phyloP scores from a whole-genome alignment of 1,284 basidiomycete genomes.

The Papiliotrema flavescens region DNA sequence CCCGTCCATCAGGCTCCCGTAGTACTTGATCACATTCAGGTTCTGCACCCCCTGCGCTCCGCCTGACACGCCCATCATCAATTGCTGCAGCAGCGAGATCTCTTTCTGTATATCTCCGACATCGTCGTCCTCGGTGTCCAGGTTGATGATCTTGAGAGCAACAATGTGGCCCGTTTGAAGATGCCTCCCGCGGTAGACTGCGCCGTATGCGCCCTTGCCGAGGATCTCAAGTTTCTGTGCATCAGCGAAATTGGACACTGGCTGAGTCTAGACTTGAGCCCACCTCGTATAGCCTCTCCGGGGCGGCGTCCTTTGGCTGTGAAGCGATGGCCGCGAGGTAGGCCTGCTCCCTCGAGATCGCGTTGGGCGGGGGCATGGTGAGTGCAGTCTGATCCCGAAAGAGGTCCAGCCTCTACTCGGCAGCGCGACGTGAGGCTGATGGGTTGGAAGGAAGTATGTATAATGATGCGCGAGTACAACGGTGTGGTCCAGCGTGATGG shows the following conservation, averaged over 20 bases:
- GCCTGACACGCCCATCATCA: conserved; percentile 51
- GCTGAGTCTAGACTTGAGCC: not conserved
- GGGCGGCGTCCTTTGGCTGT: conserved; percentile 42
- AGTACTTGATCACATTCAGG: conserved; percentile 88
- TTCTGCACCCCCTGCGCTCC: conserved; percentile 8
- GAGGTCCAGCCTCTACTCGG: not conserved
- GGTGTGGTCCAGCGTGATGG: no score
- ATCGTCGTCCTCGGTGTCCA: conserved; percentile 95
- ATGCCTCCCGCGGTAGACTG: conserved; percentile 90
- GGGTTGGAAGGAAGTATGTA: no score
- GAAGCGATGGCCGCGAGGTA: conserved; percentile 35
- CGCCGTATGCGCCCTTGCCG: conserved; percentile 93
- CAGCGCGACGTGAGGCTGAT: no score
- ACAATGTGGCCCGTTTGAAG: conserved; percentile 79
- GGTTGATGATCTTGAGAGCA: conserved; percentile 96
- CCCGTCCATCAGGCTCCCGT: conserved; percentile 90
- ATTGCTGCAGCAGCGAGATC: conserved; percentile 84
- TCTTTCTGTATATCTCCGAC: conserved; percentile 96
- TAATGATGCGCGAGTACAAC: no score
- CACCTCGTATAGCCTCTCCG: conserved; percentile 43
- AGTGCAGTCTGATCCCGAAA: not conserved
- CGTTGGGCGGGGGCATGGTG: conserved; percentile 8
- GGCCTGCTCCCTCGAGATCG: conserved; percentile 32
- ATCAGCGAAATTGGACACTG: not conserved
- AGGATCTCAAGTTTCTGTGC: conserved; percentile 65